Conservation (phyloP, 1,139 yeast species). For the Tardiomyces digboiensis region DNA sequence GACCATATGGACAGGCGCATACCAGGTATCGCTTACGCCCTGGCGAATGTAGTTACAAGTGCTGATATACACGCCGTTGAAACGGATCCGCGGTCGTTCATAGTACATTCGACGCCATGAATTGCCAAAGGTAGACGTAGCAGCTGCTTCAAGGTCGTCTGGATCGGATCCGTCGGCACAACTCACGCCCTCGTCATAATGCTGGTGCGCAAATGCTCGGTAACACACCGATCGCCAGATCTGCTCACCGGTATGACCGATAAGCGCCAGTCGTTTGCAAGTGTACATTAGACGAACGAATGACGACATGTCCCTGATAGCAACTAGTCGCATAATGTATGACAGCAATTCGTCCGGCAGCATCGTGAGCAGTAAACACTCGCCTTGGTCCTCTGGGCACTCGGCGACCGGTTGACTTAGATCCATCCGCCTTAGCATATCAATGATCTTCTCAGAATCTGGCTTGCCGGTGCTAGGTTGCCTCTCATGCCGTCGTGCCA, state of each 20-base stretch:
- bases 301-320: conserved; percentile 42
- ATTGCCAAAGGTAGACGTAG: not conserved
- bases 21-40: conserved; percentile 66
- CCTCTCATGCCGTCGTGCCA: not conserved
- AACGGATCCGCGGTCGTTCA: conserved; percentile 62
- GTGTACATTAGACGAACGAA: conserved; percentile 59
- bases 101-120: conserved; percentile 20
- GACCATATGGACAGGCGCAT: conserved; percentile 67
- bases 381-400: not conserved
- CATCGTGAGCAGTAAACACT: conserved; percentile 31
- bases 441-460: conserved; percentile 1
- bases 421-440: conserved; percentile 29
- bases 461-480: not conserved
- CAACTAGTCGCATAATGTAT: conserved; percentile 43
- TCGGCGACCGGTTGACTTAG: conserved; percentile 15
- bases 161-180: conserved; percentile 1
- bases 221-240: conserved; percentile 52
- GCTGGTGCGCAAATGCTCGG: conserved; percentile 49
- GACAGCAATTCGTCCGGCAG: conserved; percentile 60
- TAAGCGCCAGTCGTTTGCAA: conserved; percentile 50
- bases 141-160: not conserved
- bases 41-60: conserved; percentile 77
- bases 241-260: conserved; percentile 48
- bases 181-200: conserved; percentile 15
- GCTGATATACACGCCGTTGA: conserved; percentile 72